Conservation (phyloP, 2,329 filamentous ascomycete species). For the Mycosphaerelloides madeirae region DNA sequence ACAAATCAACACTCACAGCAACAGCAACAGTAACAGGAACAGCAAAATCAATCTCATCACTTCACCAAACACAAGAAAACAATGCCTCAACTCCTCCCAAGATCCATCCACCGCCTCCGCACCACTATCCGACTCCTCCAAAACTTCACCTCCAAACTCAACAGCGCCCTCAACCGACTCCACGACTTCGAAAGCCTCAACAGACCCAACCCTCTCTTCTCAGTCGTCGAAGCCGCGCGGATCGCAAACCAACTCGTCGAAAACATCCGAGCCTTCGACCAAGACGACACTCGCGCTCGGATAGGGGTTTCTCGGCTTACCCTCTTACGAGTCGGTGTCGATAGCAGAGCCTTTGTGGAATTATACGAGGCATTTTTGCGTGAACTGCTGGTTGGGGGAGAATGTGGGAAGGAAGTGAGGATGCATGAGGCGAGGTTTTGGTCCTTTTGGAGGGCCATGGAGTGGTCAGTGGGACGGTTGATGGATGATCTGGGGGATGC, state of each 20-base stretch:
- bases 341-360: conserved; percentile 1
- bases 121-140: not conserved
- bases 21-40: not conserved
- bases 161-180: not conserved
- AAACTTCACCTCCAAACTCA: not conserved
- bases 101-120: not conserved
- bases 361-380: not conserved
- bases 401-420: not conserved
- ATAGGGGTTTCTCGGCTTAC: not conserved
- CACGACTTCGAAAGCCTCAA: not conserved
- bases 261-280: conserved; percentile 3
- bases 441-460: not conserved
- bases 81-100: not conserved
- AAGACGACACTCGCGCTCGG: too few relatives aligned
- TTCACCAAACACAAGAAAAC: not conserved
- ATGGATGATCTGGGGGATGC: not conserved
- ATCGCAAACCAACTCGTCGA: conserved; percentile 2
- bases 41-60: not conserved
- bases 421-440: not conserved
- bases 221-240: conserved; percentile 1
- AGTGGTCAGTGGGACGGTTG: not conserved
- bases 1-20: too few relatives aligned
- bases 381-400: not conserved
- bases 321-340: not conserved
- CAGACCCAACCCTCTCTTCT: not conserved